Evolutionary conservation across 2,329 filamentous ascomycete genomes (phyloP).

Genomic region (Cytospora chrysosperma): DNA sequence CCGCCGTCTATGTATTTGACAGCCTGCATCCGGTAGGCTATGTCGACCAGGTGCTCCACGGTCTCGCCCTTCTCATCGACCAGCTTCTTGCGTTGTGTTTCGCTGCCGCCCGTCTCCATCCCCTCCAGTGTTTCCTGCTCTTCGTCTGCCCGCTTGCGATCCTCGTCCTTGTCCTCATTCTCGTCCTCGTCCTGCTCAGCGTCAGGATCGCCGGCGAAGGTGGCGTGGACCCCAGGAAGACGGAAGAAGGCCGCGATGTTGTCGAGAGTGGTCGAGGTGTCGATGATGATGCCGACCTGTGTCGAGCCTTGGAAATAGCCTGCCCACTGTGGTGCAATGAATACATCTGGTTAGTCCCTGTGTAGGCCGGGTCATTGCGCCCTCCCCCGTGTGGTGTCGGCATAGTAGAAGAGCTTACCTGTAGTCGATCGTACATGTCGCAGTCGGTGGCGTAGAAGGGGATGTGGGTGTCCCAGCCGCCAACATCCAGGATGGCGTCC

Average conservation of each 20-base stretch:
- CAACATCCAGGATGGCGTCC: constrained; percentile 41
- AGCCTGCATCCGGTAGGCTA: constrained; percentile 40
- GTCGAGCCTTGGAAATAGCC: constrained; percentile 41
- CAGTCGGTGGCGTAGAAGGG: constrained; percentile 52
- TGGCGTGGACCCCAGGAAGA: constrained; percentile 36
- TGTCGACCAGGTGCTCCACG: constrained; percentile 31
- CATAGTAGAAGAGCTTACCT: background rate
- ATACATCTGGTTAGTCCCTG: constrained; percentile 30
- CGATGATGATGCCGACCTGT: constrained; percentile 41
- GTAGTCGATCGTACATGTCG: constrained; percentile 36
- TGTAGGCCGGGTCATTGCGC: constrained; percentile 21
- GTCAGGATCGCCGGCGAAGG: constrained; percentile 35
- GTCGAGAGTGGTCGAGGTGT: constrained; percentile 42
- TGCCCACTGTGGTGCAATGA: constrained; percentile 36
- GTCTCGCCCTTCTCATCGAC: constrained; percentile 31
- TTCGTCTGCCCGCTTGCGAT: constrained; percentile 26
- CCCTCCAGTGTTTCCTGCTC: constrained; percentile 30
- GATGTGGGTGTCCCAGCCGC: constrained; percentile 52
- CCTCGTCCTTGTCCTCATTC: constrained; percentile 27
- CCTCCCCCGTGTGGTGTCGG: background rate
- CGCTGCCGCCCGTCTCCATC: constrained; percentile 33
- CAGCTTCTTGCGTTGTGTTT: constrained; percentile 37
- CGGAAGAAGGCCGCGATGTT: constrained; percentile 44
- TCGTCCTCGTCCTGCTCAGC: constrained; percentile 27
- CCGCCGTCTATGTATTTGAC: constrained; percentile 42